Evolutionary conservation across 2,329 filamentous ascomycete genomes (phyloP), one percentile per base, ranked within the genome.

Genomic region (Paraconiothyrium sp.): DNA sequence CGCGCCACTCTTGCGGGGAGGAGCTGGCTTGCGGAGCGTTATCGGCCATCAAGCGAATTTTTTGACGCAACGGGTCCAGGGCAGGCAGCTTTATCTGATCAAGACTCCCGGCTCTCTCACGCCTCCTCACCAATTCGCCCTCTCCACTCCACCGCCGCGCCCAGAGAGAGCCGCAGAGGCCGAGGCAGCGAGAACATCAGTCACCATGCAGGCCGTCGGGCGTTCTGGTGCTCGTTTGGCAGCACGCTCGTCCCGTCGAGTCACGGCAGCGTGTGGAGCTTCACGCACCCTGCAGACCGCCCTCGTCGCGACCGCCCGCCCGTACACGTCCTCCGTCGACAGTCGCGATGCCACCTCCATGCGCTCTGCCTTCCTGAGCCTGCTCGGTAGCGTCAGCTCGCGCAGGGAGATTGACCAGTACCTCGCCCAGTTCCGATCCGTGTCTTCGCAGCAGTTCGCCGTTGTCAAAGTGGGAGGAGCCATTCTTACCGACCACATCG

Each of bases 381-480:
- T 97, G 62, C 86, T 98, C 70, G 97, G 93, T 83, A 97, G 94
- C 82, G 96, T 98, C 78, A 94, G 93, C 65, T 97, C 93, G 66
- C 97, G 96, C 86, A 87, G 94, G 64, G 94, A 99, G 83, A 93
- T 96, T 66, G 92, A 97, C 84, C 94, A 98, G 81, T 98, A 98
- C 81, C 89, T 98, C 62, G 95, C 94, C 69, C 93, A 98, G 79
- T 99, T 99, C 85, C 95, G 91, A 70, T 97, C 94, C 37, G 94
- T 97, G 64, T 95, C 93, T 48, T 97, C 93, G 39, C 94, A 98
- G 83, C 93, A 97, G 77, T 99, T 98, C 79, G 94, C 94, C 69
- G 94, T 99, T 52, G 97, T 99, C 81, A 99, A 99, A 84, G 94
- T 98, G 59, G 95, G 94, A 64, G 95, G 94, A 65, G 95, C 94